Conservation (phyloP, 169 alveolate genomes). For the Theileria annulata region DNA sequence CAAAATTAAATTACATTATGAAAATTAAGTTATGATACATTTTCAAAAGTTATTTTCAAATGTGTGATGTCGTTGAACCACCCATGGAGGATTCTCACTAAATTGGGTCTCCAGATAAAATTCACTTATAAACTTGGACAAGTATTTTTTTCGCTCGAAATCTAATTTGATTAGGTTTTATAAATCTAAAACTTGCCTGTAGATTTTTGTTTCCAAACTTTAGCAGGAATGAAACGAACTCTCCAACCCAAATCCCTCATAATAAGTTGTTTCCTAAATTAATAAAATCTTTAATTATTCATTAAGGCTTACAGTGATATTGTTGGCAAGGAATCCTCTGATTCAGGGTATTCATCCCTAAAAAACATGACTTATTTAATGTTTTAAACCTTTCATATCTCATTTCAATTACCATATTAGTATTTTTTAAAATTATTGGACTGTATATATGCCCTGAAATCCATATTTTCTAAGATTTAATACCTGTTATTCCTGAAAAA, state of each 20-base stretch:
- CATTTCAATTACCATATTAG: constrained; percentile 15
- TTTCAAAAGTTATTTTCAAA: constrained; percentile 11
- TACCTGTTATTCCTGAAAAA: constrained; percentile 59
- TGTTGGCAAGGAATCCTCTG: constrained; percentile 12
- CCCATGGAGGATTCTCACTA: constrained; percentile 39
- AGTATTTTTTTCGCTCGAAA: constrained; percentile 4
- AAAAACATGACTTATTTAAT: neutral
- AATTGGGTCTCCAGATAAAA: constrained; percentile 62
- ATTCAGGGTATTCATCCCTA: constrained; percentile 26
- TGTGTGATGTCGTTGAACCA: constrained; percentile 7
- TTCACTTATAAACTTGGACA: constrained; percentile 28
- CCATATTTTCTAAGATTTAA: neutral
- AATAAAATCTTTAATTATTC: neutral
- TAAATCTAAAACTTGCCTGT: neutral
- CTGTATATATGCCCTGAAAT: constrained; percentile 50
- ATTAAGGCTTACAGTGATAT: constrained; percentile 17
- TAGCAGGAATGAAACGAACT: constrained; percentile 11
- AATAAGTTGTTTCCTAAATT: constrained; percentile 13
- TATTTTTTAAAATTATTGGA: constrained; percentile 38
- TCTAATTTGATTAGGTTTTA: constrained; percentile 2
- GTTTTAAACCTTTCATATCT: neutral
- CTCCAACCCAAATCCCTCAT: constrained; percentile 51
- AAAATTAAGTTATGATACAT: neutral
- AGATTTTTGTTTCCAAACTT: constrained; percentile 8
- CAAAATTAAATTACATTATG: neutral